A percentile compares a stretch with the other conserved stretches of the same genome.
These are phyloP conservation scores for Fusarium chaquense DNA, from an alignment of 2,329 filamentous ascomycete species.

Conservation along the genomic window DNA sequence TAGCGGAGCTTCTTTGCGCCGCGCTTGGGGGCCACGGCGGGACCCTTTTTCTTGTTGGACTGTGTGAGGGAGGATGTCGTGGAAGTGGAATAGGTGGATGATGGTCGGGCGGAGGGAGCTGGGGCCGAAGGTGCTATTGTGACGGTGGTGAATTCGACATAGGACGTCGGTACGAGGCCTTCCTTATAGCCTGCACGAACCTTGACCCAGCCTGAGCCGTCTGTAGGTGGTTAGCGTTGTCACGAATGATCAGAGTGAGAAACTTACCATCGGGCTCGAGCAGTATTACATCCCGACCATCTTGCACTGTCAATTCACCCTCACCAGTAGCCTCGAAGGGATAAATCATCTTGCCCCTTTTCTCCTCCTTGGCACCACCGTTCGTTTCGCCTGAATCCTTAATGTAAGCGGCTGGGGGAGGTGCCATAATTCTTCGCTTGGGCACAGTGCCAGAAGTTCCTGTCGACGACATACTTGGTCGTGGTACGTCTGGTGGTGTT, in stretches of 20 bases:
- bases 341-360: constrained; percentile 90
- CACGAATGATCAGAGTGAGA: not conserved
- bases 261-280: constrained; percentile 87
- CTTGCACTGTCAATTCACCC: constrained; percentile 83
- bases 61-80: constrained; percentile 52
- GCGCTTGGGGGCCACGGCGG: constrained; percentile 88
- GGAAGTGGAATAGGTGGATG: constrained; percentile 83
- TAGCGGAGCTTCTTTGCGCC: constrained; percentile 95
- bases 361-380: constrained; percentile 57
- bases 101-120: constrained; percentile 68
- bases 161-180: constrained; percentile 88
- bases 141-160: constrained; percentile 75
- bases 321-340: constrained; percentile 82
- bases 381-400: constrained; percentile 69
- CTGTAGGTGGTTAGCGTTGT: constrained; percentile 60
- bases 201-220: constrained; percentile 92
- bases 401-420: constrained; percentile 85
- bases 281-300: constrained; percentile 81
- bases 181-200: constrained; percentile 80
- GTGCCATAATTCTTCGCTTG: constrained; percentile 84
- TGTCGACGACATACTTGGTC: constrained; percentile 48
- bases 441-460: constrained; percentile 52
- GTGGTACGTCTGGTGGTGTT: constrained; percentile 48
- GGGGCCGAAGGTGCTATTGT: constrained; percentile 57
- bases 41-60: constrained; percentile 83